Percentiles rank a stretch among this genome's conserved stretches.
These are phyloP conservation scores for Globisporangium solare DNA, from an alignment of 352 stramenopile species.

Conservation along the genomic window DNA sequence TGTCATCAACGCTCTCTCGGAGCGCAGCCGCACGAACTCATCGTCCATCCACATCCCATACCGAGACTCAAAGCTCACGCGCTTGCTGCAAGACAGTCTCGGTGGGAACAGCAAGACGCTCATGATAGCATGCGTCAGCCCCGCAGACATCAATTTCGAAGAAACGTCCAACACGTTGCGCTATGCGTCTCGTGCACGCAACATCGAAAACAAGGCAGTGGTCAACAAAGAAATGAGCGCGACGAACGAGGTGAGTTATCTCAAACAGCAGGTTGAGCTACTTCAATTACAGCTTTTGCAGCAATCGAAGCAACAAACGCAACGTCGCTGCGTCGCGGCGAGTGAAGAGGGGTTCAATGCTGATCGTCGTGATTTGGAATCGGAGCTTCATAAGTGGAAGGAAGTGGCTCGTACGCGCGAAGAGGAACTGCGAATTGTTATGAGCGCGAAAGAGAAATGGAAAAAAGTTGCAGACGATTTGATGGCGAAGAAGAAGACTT, in stretches of 20 bases:
- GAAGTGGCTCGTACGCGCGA: conserved; percentile 23
- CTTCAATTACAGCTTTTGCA: conserved; percentile 60
- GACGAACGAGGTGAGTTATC: conserved; percentile 55
- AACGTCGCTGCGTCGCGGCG: background rate
- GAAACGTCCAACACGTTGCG: conserved; percentile 97
- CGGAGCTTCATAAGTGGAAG: conserved; percentile 24
- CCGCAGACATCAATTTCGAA: conserved; percentile 77
- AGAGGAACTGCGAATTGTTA: conserved; percentile 42
- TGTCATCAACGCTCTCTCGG: conserved; percentile 91
- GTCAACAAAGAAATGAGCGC: conserved; percentile 96
- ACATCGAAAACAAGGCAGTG: conserved; percentile 97
- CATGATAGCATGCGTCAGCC: conserved; percentile 86
- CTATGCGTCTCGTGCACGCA: conserved; percentile 94
- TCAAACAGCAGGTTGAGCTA: conserved; percentile 69
- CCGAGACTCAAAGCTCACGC: conserved; percentile 89
- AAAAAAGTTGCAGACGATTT: conserved; percentile 51
- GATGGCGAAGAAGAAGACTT: conserved; percentile 20
- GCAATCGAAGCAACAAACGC: conserved; percentile 13
- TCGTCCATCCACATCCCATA: conserved; percentile 69
- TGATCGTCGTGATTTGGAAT: background rate
- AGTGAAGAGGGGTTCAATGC: background rate
- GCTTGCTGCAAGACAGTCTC: conserved; percentile 84
- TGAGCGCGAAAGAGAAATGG: conserved; percentile 61
- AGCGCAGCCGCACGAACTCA: conserved; percentile 54
- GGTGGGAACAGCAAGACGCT: conserved; percentile 90